A percentile compares a stretch with the other conserved stretches of the same genome.
phyloP scores from a whole-genome alignment of 192 early-diverging fungal genomes.

The Backusella circina region DNA sequence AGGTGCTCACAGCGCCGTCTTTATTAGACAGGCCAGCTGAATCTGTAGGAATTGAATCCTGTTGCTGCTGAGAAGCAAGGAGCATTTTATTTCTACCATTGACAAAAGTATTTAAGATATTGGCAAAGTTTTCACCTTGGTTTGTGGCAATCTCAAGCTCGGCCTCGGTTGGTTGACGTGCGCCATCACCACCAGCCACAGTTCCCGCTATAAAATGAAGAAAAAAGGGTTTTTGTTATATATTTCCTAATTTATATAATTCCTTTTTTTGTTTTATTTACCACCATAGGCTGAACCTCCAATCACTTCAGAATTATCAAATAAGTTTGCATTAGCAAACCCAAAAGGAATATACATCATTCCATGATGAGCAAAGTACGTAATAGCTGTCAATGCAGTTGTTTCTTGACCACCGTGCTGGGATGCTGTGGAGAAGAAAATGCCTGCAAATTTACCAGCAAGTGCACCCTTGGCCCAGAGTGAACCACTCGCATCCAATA shows the following conservation, averaged over 20 bases:
- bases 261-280: not conserved
- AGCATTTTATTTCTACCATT: not conserved
- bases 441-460: slow-evolving; percentile 66
- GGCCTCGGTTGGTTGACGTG: not conserved
- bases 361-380: slow-evolving; percentile 75
- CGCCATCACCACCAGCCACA: not conserved
- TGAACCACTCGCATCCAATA: slow-evolving; percentile 30
- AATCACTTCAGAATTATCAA: slow-evolving; percentile 20
- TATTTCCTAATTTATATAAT: not conserved
- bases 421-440: slow-evolving; percentile 70
- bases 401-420: slow-evolving; percentile 83
- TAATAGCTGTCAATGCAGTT: slow-evolving; percentile 61
- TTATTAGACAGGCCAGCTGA: not conserved
- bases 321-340: slow-evolving; percentile 23
- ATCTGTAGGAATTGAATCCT: not conserved
- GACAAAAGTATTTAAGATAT: not conserved
- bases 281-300: slow-evolving; percentile 33
- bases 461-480: slow-evolving; percentile 52
- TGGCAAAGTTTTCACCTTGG: not conserved
- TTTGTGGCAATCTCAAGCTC: not conserved
- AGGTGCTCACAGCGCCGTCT: not conserved
- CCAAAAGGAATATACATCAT: slow-evolving; percentile 78
- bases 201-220: not conserved
- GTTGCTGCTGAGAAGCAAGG: not conserved
- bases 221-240: not conserved